Evolutionary conservation across 2,329 filamentous ascomycete genomes (phyloP), one percentile per base, ranked within the genome.

Genomic region (Metarhizium humberi): DNA sequence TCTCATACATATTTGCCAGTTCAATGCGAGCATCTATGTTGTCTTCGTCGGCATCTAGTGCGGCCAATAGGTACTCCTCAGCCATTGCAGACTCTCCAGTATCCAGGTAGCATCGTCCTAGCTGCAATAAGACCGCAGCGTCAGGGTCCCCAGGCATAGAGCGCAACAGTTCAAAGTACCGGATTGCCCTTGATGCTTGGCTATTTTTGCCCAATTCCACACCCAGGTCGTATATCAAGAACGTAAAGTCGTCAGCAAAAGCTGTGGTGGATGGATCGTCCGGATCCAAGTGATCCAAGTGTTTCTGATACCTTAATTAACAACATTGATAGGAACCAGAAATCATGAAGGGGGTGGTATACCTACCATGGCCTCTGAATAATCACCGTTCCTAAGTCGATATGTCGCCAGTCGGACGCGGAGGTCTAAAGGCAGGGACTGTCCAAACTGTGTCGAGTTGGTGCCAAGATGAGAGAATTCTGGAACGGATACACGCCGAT

Each of bases 1-100:
- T 83, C 67, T 95, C 90, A 64, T 95, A 96, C 69, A 96, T 82
- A 63, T 88, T 91, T 13, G 90, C 90, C 10, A 96, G 76, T 62
- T 90, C 83, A 34, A 88, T 83, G 43, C 90, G 85, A 43, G 90
- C 88, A 58, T 91, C 86, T 50, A 92, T 84, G 56, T 87, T 85
- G 45, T 82, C 76, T 48, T 84, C 75, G 59, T 95, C 87, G 57
- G 84, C 79, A 52, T 90, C 82, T 42, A 90, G 83, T 11, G 92
- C 83, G 2, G 82, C 82, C 29, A 90, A 79, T 63, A 92, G 94
- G 65, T 84, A 88, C 59, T 88, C 84, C 64, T 92, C 86, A 0
- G 92, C 91, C 42, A 87, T 82, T 36, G 82, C 76, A 20, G 82
- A 77, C 54, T 87, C 78, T 6, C 79, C 80, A 30, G 84, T 72